Conservation (phyloP, 495 filamentous ascomycete genomes). For the Aspergillus funiculosus region DNA sequence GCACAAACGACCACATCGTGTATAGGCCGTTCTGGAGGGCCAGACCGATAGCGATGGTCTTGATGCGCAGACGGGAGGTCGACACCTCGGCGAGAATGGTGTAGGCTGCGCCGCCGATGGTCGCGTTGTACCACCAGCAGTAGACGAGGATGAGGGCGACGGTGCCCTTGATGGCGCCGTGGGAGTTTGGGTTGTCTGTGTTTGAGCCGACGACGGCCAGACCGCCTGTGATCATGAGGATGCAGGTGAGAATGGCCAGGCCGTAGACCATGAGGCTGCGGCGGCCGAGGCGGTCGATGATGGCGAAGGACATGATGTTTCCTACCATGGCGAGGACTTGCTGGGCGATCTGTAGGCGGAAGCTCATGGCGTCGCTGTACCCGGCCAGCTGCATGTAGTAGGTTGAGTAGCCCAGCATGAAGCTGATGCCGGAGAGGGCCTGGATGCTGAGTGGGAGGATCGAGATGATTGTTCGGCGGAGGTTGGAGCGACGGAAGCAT, state of each 20-base stretch:
- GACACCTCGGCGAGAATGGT: conserved; percentile 7
- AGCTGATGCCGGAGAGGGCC: conserved; percentile 2
- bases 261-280: conserved; percentile 9
- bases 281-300: conserved; percentile 10
- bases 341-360: conserved; percentile 8
- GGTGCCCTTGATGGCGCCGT: conserved; percentile 7
- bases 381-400: conserved; percentile 13
- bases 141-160: conserved; percentile 10
- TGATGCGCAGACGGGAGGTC: conserved; percentile 1
- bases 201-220: conserved; percentile 2
- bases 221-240: conserved; percentile 6
- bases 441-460: conserved; percentile 10
- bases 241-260: conserved; percentile 2
- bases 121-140: conserved; percentile 10
- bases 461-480: conserved; percentile 11
- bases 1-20: conserved; percentile 11
- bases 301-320: conserved; percentile 7
- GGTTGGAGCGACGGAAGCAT: conserved; percentile 10
- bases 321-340: conserved; percentile 5
- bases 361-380: conserved; percentile 5
- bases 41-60: conserved; percentile 9
- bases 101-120: conserved; percentile 9
- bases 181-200: not conserved
- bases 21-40: conserved; percentile 7
- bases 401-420: conserved; percentile 1